phyloP scores from a whole-genome alignment of 2,329 filamentous ascomycete genomes.

The Pseudonectria buxi region DNA sequence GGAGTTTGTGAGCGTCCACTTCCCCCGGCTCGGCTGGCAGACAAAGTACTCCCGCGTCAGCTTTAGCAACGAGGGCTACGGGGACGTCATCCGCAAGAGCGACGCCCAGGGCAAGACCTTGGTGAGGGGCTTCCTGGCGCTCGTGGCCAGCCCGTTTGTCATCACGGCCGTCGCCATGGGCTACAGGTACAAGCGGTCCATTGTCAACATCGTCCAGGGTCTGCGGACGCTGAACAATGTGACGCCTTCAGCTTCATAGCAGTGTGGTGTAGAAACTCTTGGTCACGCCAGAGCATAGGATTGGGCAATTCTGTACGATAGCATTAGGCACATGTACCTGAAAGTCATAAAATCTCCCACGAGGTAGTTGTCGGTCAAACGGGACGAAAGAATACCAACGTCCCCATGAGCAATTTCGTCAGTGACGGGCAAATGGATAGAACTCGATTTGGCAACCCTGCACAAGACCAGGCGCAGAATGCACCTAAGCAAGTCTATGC shows the following conservation, averaged over 20 bases:
- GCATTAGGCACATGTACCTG: too few species aligned
- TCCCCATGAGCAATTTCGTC: too few species aligned
- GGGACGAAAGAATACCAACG: too few species aligned
- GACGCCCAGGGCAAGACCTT: conserved; percentile 61
- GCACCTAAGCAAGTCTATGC: too few species aligned
- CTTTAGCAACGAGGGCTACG: conserved; percentile 89
- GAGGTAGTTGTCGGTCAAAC: too few species aligned
- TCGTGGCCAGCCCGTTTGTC: conserved; percentile 28
- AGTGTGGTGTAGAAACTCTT: too few species aligned
- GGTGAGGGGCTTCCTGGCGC: conserved; percentile 34
- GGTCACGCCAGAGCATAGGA: too few species aligned
- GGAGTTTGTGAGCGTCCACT: conserved; percentile 68
- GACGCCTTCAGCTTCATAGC: not conserved
- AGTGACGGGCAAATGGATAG: too few species aligned
- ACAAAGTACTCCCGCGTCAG: conserved; percentile 91
- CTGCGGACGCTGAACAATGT: conserved; percentile 9
- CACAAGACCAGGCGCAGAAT: too few species aligned
- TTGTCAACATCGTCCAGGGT: conserved; percentile 14
- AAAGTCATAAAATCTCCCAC: too few species aligned
- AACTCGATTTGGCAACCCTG: too few species aligned
- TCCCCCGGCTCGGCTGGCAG: conserved; percentile 76
- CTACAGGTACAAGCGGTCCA: conserved; percentile 21
- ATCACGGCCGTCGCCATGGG: conserved; percentile 17
- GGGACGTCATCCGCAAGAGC: conserved; percentile 66
- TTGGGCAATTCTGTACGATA: too few species aligned